These are phyloP conservation scores for Lolium perenne DNA, from an alignment of 176 grass and related monocot genomes.

Conservation along the genomic window DNA sequence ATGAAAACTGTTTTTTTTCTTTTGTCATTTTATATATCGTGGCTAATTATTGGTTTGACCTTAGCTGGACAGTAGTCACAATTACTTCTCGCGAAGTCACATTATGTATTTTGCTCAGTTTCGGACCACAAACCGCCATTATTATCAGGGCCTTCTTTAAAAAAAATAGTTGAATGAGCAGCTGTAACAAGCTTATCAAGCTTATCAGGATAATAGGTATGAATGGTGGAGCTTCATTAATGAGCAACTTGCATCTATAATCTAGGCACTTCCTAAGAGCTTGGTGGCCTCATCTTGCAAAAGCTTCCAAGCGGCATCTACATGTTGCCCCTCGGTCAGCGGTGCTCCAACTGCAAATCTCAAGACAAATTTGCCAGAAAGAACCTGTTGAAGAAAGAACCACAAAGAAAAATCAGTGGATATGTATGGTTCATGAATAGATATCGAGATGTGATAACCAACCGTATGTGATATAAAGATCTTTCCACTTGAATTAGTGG, in stretches of 20 bases:
- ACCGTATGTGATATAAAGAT: slow-evolving; percentile 79
- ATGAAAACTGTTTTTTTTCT: no score
- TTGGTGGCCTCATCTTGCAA: slow-evolving; percentile 60
- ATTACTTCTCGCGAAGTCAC: not conserved
- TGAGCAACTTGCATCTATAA: not conserved
- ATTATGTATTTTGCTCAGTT: not conserved
- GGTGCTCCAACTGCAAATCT: slow-evolving; percentile 68
- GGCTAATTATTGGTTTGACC: no score
- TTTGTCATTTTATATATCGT: no score
- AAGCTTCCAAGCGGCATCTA: slow-evolving; percentile 67
- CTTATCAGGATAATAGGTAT: not conserved
- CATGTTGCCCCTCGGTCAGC: slow-evolving; percentile 60
- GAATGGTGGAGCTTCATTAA: not conserved
- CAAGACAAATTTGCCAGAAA: slow-evolving; percentile 65
- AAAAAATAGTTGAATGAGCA: not conserved
- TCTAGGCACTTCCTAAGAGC: slow-evolving; percentile 39
- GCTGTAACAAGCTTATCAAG: not conserved
- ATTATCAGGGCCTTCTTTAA: not conserved
- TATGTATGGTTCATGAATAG: not conserved
- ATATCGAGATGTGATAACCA: not conserved
- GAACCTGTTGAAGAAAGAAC: slow-evolving; percentile 49
- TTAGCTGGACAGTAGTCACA: no score
- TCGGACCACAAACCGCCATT: not conserved
- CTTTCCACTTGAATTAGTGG: slow-evolving; percentile 58
- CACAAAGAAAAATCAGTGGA: not conserved